phyloP scores from a whole-genome alignment of 768 basidiomycete species.

The Gyrodon lividus region DNA sequence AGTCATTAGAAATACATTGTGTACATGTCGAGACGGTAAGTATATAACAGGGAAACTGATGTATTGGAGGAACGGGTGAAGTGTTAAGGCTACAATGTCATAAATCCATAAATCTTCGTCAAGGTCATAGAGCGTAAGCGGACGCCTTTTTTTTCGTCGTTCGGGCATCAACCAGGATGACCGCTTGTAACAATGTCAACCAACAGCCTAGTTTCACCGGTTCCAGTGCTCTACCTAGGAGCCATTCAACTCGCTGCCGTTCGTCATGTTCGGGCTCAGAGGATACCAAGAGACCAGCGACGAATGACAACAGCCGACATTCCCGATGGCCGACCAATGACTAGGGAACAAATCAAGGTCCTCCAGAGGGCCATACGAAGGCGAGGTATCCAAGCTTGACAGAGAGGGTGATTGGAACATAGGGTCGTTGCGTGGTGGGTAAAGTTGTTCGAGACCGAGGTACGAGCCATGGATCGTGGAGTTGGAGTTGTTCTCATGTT shows the following conservation, averaged over 20 bases:
- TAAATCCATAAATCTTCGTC: background rate
- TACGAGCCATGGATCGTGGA: background rate
- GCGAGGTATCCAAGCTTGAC: background rate
- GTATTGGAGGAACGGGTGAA: background rate
- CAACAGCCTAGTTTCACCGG: background rate
- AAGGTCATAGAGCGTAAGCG: background rate
- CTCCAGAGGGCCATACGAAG: background rate
- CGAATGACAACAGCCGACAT: constrained; percentile 1
- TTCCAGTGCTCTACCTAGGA: background rate
- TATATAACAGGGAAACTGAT: background rate
- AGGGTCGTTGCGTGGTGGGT: background rate
- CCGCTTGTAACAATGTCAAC: background rate
- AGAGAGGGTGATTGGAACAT: background rate
- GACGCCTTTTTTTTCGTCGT: too few species aligned
- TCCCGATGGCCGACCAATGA: background rate
- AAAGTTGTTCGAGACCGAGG: constrained; percentile 4
- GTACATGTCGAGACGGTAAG: background rate
- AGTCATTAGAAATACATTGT: background rate
- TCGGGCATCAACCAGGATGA: background rate
- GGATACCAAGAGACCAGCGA: background rate
- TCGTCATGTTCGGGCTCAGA: constrained; percentile 1
- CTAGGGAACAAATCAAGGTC: background rate
- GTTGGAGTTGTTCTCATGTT: background rate
- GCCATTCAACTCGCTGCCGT: background rate
- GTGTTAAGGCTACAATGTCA: background rate